phyloP scores from a whole-genome alignment of 2,329 filamentous ascomycete genomes.

The Neoascochyta sp. region DNA sequence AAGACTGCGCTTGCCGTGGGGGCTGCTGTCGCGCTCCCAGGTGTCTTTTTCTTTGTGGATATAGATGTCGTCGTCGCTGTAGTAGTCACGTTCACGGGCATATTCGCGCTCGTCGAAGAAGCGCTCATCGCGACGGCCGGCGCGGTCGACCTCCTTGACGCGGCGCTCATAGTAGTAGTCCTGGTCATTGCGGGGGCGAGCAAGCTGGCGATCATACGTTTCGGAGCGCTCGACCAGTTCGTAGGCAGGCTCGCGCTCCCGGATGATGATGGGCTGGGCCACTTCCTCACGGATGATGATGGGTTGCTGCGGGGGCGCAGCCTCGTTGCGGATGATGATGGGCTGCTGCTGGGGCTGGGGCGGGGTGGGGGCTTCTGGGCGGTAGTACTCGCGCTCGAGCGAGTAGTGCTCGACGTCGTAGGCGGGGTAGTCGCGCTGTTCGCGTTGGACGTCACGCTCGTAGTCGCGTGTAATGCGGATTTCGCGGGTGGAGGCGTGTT shows the following conservation, averaged over 20 bases:
- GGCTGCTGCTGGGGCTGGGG: constrained; percentile 34
- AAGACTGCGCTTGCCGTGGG: constrained; percentile 54
- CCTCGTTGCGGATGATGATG: constrained; percentile 51
- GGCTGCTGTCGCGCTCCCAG: constrained; percentile 40
- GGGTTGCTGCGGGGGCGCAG: constrained; percentile 50
- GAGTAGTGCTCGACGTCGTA: constrained; percentile 50
- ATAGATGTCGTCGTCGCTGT: constrained; percentile 61
- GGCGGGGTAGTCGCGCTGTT: constrained; percentile 22
- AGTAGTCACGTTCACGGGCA: constrained; percentile 46
- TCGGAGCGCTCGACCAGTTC: constrained; percentile 59
- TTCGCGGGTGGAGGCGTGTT: constrained; percentile 38
- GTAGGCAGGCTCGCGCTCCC: constrained; percentile 55
- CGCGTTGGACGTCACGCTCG: constrained; percentile 30
- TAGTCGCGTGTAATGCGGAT: constrained; percentile 32
- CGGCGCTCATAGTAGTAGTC: constrained; percentile 61
- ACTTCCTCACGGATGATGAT: constrained; percentile 55
- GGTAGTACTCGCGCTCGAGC: constrained; percentile 52
- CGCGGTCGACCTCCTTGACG: constrained; percentile 53
- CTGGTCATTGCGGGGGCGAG: constrained; percentile 50
- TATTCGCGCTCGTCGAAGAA: constrained; percentile 38
- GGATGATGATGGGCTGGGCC: constrained; percentile 47
- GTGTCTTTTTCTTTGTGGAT: constrained; percentile 52
- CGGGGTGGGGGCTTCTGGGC: constrained; percentile 38
- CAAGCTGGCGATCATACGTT: constrained; percentile 44
- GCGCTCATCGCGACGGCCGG: constrained; percentile 39